Evolutionary conservation across 805 yeast species (phyloP), one percentile per base, ranked within the genome.

Genomic region (Pichia phayaonensis): DNA sequence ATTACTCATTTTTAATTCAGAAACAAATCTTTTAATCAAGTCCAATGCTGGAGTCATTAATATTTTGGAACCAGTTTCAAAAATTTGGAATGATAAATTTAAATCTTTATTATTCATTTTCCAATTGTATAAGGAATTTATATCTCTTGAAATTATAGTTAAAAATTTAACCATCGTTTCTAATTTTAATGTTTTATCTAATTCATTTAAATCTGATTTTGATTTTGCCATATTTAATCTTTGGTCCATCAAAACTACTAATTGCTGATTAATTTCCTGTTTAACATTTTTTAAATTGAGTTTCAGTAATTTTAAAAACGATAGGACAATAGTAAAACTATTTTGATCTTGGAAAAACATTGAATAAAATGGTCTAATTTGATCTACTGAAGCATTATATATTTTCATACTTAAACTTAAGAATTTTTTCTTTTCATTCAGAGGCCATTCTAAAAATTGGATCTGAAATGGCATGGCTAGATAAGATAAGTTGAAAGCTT

Each of bases 371-470:
- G 47, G 42, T 15, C 29, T 40, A 12, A 60, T 46, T 18, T 46
- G 29, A 13, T 42, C 46, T 24, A 52, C 45, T 44, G 57, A 57
- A 16, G 46, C 45, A 2, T 46, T 29, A 38, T 55, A 57, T 4
- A 64, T 54, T 22, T 52, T 44, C 44, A 52, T 42, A 44, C 58
- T 53, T 40, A 55, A 31, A 3, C 39, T 42, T 23, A 38, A 23
- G 39, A 62, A 53, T 8, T 52, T 48, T 22, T 50, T 53, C 23
- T 52, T 53, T 31, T 55, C 56, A 12, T 22, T 8, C 2, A 45
- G 20, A 4, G 69, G 69, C 68, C 68, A 65, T 26, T 58, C 54
- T n/a, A 54, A 31, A 23, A 53, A 45, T 6, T 54, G 58, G n/a
- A 61, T 23, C 42, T 54, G 58, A 36, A 61, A 50, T 11, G 61